phyloP scores from a whole-genome alignment of 164 flowering plant species.

The Protea cynaroides region DNA sequence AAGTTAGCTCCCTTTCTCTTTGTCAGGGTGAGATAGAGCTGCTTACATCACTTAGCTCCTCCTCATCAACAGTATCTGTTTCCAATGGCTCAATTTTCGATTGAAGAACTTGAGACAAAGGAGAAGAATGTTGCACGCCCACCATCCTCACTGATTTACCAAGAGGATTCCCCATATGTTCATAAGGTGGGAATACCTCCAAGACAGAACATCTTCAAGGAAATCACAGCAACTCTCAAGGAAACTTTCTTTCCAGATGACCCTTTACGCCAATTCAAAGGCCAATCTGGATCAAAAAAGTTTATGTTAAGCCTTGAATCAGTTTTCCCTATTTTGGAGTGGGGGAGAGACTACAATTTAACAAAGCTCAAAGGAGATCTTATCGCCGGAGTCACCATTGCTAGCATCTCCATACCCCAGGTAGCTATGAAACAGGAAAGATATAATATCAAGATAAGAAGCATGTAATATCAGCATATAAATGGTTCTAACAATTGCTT shows the following conservation, averaged over 20 bases:
- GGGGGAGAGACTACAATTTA: conserved; percentile 56
- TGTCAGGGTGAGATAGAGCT: too few relatives aligned
- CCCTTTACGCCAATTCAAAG: conserved; percentile 67
- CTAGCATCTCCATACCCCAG: conserved; percentile 90
- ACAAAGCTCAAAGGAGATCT: conserved; percentile 60
- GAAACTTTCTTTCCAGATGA: conserved; percentile 75
- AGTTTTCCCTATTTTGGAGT: conserved; percentile 68
- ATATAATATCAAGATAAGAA: neutral
- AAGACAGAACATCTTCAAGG: conserved; percentile 46
- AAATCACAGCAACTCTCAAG: conserved; percentile 38
- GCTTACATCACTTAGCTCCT: too few relatives aligned
- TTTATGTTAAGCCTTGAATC: conserved; percentile 56
- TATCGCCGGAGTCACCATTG: conserved; percentile 76
- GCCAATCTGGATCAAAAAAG: conserved; percentile 51
- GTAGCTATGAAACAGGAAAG: conserved; percentile 16
- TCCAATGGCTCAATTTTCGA: conserved; percentile 27
- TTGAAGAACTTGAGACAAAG: conserved; percentile 27
- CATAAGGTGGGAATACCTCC: conserved; percentile 67
- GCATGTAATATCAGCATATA: neutral
- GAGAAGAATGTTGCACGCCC: conserved; percentile 32
- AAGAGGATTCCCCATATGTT: conserved; percentile 22
- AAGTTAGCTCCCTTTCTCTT: too few relatives aligned
- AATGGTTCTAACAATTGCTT: conserved; percentile 1
- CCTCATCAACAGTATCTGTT: neutral
- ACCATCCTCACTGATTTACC: conserved; percentile 26